A percentile compares a stretch with the other conserved stretches of the same genome.
phyloP scores from a whole-genome alignment of 495 filamentous ascomycete species.

The Neurospora sp. region DNA sequence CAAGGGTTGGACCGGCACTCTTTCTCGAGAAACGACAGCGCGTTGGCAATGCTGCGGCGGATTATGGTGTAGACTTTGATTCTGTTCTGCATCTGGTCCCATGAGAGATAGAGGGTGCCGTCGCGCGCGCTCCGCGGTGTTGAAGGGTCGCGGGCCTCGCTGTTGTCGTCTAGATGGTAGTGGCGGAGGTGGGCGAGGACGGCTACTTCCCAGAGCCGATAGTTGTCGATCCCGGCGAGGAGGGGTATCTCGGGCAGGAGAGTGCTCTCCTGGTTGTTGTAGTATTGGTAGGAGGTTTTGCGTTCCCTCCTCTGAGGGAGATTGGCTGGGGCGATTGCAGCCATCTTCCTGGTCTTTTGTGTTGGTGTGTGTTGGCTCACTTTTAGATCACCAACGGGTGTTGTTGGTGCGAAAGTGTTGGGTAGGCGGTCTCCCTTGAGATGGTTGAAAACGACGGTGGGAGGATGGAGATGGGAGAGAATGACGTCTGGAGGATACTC shows the following conservation, averaged over 20 bases:
- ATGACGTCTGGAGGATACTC: too few species aligned
- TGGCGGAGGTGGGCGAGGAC: not conserved
- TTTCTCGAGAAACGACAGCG: not conserved
- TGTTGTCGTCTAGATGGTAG: not conserved
- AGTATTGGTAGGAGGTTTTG: not conserved
- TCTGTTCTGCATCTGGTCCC: not conserved
- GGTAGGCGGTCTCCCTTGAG: not conserved
- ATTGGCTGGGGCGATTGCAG: not conserved
- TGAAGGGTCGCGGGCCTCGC: not conserved
- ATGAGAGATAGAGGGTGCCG: not conserved
- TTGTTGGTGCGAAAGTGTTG: not conserved
- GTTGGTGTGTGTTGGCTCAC: not conserved
- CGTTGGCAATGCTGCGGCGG: not conserved
- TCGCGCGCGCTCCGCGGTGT: not conserved
- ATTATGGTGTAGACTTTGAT: not conserved
- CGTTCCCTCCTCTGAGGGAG: not conserved
- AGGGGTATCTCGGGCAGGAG: not conserved
- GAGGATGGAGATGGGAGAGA: not conserved
- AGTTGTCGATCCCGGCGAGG: not conserved
- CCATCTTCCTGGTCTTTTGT: not conserved
- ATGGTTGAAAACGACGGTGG: not conserved
- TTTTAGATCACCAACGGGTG: not conserved
- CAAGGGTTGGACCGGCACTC: not conserved
- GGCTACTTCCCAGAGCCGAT: not conserved
- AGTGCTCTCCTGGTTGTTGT: not conserved